Conservation (phyloP, 768 basidiomycete species). For the Chlorophyllum brunneum region DNA sequence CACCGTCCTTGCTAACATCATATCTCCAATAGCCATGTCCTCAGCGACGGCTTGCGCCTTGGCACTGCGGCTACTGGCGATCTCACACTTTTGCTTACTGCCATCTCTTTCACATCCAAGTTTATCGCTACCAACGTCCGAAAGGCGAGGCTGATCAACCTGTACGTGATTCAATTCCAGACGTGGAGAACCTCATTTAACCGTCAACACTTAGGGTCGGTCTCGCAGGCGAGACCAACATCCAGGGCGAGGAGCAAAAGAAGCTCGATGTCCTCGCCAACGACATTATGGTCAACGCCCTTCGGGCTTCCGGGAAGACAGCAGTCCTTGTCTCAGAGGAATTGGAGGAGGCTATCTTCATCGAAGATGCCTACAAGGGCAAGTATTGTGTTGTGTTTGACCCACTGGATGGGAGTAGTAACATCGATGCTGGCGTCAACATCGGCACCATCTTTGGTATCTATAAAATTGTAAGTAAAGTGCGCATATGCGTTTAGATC, state of each 20-base stretch:
- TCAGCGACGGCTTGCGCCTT: slow-evolving; percentile 78
- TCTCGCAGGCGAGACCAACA: slow-evolving; percentile 92
- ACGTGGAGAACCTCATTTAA: slow-evolving; percentile 3
- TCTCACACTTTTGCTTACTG: slow-evolving; percentile 89
- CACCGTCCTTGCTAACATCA: slow-evolving; percentile 8
- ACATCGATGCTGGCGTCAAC: slow-evolving; percentile 98
- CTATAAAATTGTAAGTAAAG: slow-evolving; percentile 72
- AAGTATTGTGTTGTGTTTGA: slow-evolving; percentile 98
- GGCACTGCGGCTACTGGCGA: slow-evolving; percentile 88
- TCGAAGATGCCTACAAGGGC: slow-evolving; percentile 76
- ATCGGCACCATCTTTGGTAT: slow-evolving; percentile 98
- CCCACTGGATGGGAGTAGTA: slow-evolving; percentile 93
- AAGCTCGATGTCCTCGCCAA: slow-evolving; percentile 97
- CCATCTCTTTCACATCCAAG: slow-evolving; percentile 94
- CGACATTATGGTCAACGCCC: slow-evolving; percentile 98
- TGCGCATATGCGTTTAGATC: neutral
- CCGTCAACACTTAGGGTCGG: slow-evolving; percentile 65
- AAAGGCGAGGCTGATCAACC: slow-evolving; percentile 94
- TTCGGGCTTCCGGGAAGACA: slow-evolving; percentile 94
- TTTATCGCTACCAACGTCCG: slow-evolving; percentile 99
- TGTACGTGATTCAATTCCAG: slow-evolving; percentile 49
- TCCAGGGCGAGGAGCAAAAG: slow-evolving; percentile 99
- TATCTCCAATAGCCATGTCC: slow-evolving; percentile 53
- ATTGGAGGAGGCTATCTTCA: slow-evolving; percentile 87
- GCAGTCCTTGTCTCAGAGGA: slow-evolving; percentile 98